A percentile compares a stretch with the other conserved stretches of the same genome.
These are phyloP conservation scores for Calophaca sinica DNA, from an alignment of 306 rosid genomes.

Conservation along the genomic window DNA sequence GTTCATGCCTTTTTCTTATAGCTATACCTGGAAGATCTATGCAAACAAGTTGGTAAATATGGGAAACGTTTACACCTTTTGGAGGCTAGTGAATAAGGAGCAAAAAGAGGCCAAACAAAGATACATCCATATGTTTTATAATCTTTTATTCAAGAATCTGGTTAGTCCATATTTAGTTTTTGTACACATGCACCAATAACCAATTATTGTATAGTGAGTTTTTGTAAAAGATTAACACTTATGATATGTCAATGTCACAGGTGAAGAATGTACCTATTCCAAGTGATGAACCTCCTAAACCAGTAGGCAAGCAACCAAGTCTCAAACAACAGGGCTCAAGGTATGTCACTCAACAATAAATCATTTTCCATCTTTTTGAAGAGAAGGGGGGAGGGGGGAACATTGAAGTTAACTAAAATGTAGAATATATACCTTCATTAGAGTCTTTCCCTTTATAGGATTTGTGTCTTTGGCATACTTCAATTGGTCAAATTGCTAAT, in stretches of 20 bases:
- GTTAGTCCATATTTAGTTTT: constrained; percentile 47
- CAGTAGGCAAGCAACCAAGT: constrained; percentile 48
- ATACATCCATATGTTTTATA: constrained; percentile 87
- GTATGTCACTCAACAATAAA: constrained; percentile 51
- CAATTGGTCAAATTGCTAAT: background rate
- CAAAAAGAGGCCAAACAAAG: constrained; percentile 84
- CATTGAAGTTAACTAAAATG: background rate
- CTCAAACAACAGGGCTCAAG: constrained; percentile 53
- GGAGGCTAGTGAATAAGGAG: constrained; percentile 77
- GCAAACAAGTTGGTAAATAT: constrained; percentile 83
- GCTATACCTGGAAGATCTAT: constrained; percentile 96
- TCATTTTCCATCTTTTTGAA: constrained; percentile 4
- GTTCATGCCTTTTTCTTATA: too few relatives aligned
- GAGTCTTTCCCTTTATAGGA: background rate
- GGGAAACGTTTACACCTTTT: constrained; percentile 78
- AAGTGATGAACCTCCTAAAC: constrained; percentile 58
- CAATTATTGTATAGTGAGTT: background rate
- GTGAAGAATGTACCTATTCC: constrained; percentile 69
- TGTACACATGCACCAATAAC: background rate
- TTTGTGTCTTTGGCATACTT: background rate
- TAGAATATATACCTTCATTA: background rate
- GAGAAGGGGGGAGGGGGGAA: background rate
- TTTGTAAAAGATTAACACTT: constrained; percentile 23
- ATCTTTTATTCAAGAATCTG: constrained; percentile 73
- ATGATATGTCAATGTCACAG: constrained; percentile 55